These are phyloP conservation scores for Schrenkiella parvula DNA, from an alignment of 345 rosid genomes.

Conservation along the genomic window DNA sequence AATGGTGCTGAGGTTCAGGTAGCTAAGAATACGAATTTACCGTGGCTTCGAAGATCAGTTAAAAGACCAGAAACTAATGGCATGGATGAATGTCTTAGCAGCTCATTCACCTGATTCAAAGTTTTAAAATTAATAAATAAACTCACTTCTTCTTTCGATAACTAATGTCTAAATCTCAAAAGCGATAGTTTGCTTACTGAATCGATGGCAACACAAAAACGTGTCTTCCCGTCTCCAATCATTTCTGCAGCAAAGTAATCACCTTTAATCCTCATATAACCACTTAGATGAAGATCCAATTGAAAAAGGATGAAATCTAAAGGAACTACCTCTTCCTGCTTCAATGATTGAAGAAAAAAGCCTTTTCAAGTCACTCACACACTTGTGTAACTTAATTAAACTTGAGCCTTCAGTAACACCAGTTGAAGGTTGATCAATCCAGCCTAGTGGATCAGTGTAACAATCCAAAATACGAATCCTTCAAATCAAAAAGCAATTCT, in stretches of 20 bases:
- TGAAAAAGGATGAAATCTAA: neutral
- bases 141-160: neutral
- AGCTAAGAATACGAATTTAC: slow-evolving; percentile 34
- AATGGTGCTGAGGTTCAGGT: neutral
- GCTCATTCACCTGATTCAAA: slow-evolving; percentile 56
- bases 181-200: slow-evolving; percentile 46
- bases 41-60: slow-evolving; percentile 75
- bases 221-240: slow-evolving; percentile 55
- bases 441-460: too few species aligned
- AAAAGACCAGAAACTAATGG: slow-evolving; percentile 57
- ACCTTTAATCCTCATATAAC: slow-evolving; percentile 6
- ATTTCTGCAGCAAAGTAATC: slow-evolving; percentile 44
- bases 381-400: neutral
- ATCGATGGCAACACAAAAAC: slow-evolving; percentile 75
- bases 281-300: neutral
- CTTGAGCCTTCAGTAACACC: too few species aligned
- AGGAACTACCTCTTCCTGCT: neutral
- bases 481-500: neutral
- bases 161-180: neutral
- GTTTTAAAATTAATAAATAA: neutral
- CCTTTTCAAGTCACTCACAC: neutral
- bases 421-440: too few species aligned
- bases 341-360: too few species aligned
- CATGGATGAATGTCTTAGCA: slow-evolving; percentile 62
- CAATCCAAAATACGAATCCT: too few species aligned